These are phyloP conservation scores for Agrostemma githago DNA, from an alignment of 148 eudicot genomes.

Conservation along the genomic window DNA sequence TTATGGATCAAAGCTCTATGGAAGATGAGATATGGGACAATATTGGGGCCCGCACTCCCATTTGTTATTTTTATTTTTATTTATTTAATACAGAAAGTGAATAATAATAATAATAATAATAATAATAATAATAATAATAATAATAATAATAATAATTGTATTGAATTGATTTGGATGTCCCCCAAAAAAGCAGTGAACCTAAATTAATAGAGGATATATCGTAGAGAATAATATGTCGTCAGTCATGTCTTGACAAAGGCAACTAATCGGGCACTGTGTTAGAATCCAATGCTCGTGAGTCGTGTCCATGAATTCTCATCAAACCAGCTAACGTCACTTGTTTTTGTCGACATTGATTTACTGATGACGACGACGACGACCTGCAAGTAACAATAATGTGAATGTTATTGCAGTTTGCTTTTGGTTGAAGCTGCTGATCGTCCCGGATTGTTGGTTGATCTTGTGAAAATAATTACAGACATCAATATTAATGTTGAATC, in stretches of 20 bases:
- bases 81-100: too few relatives aligned
- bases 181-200: too few relatives aligned
- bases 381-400: not conserved
- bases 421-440: conserved; percentile 77
- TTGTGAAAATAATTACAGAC: conserved; percentile 72
- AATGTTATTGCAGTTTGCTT: conserved; percentile 61
- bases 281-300: not conserved
- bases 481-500: conserved; percentile 73
- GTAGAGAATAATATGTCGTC: not conserved
- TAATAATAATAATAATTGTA: too few relatives aligned
- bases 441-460: conserved; percentile 92
- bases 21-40: too few relatives aligned
- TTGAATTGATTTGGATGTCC: too few relatives aligned
- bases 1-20: too few relatives aligned
- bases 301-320: not conserved
- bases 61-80: too few relatives aligned
- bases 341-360: not conserved
- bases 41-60: too few relatives aligned
- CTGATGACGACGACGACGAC: too few relatives aligned
- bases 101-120: too few relatives aligned
- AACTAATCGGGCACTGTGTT: not conserved
- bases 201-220: too few relatives aligned
- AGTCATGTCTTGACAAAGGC: not conserved
- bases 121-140: too few relatives aligned
- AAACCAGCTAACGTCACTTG: not conserved